Evolutionary conservation across 257 asterid species (phyloP), one percentile per base, ranked within the genome.

Genomic region (Lycium barbarum): DNA sequence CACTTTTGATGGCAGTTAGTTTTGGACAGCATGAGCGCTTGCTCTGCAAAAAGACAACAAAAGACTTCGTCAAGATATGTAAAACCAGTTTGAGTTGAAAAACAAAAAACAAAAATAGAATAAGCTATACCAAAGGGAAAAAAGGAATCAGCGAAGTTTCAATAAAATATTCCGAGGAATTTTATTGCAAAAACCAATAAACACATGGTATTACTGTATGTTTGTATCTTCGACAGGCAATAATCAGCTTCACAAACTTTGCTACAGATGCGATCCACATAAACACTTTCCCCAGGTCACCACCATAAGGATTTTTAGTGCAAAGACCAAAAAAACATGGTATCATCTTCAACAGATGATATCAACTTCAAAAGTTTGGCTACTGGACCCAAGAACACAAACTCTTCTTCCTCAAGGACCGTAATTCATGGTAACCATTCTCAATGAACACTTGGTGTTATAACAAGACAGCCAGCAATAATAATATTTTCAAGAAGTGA

Each of bases 11-110:
- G 57, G 97, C 97, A 82, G 93, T 98, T 82, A 95, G 83, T 83
- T 96, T 96, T 3, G 98, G 99, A 87, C 90, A 95, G 91, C 99
- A 93, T 9, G 98, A 22, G 59, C 99, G 93, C 89, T 93, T 92
- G 89, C 94, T 93, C 99, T 96, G 96, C 90, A 84, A 66, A 90
- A 83, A 80, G 74, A 86, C 14, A 83, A 86, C 81, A 79, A 78
- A 17, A 67, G 35, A 26, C 51, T 20, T 33, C 33, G 82, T 53
- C 9, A 78, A 78, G 66, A 8, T 2, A 78, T 0, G 7, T 7
- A 51, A 33, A 53, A 3, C 33, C 65, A 33, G 65, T 53, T 76
- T 1, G 4, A 51, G 45, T 74, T 49, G 81, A n/a, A 74, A 47
- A 47, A 73, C 6, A 47, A 11, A 73, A 9, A 10, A 68, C 17